Conservation (phyloP, 2,329 filamentous ascomycete species). For the Penicillium sumatraense region DNA sequence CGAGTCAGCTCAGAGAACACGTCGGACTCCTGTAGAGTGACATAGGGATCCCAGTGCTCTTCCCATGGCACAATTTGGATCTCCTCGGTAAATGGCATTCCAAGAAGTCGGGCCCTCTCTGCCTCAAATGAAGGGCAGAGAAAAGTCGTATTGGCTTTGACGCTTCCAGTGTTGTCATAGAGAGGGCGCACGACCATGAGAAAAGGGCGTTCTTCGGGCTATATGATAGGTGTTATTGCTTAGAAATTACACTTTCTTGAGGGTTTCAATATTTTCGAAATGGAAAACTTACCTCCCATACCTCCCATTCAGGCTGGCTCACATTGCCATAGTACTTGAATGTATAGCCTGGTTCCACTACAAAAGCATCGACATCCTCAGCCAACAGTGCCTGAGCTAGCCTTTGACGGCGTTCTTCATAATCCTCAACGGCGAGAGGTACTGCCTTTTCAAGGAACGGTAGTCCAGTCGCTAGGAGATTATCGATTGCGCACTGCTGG, state of each 20-base stretch:
- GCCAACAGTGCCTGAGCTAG: constrained; percentile 59
- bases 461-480: constrained; percentile 42
- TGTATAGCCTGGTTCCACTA: constrained; percentile 67
- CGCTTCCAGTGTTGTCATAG: constrained; percentile 40
- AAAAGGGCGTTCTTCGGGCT: constrained; percentile 67
- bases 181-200: constrained; percentile 63
- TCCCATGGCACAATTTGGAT: constrained; percentile 65
- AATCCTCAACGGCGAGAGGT: constrained; percentile 58
- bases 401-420: constrained; percentile 59
- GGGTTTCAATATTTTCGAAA: neutral
- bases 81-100: constrained; percentile 58
- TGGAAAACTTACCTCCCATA: constrained; percentile 53
- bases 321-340: constrained; percentile 69
- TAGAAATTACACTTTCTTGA: too few relatives aligned
- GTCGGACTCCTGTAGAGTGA: constrained; percentile 54
- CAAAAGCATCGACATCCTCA: constrained; percentile 61
- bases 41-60: constrained; percentile 68
- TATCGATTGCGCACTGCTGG: constrained; percentile 59
- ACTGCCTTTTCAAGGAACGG: constrained; percentile 40
- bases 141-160: constrained; percentile 62
- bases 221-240: too few relatives aligned
- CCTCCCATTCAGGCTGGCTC: constrained; percentile 66
- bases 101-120: constrained; percentile 61
- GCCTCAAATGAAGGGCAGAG: constrained; percentile 66
- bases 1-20: constrained; percentile 38